phyloP scores from a whole-genome alignment of 805 yeast genomes.

The Candida succiphila region DNA sequence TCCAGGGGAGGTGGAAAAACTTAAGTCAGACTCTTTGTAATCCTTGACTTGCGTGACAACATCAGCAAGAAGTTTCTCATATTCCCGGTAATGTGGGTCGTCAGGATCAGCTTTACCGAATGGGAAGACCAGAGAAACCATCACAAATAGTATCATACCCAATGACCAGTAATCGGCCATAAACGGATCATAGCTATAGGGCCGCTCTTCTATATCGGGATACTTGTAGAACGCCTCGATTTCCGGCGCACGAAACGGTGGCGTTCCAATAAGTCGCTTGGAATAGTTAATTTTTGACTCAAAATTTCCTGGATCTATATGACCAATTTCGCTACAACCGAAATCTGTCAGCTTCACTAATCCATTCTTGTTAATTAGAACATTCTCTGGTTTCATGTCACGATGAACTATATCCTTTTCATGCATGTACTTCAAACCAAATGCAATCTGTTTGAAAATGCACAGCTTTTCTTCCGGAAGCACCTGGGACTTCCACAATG shows the following conservation, averaged over 20 bases:
- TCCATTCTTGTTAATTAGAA: constrained; percentile 50
- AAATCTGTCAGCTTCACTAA: constrained; percentile 64
- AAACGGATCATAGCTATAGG: constrained; percentile 39
- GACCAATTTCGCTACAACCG: constrained; percentile 64
- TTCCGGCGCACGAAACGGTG: constrained; percentile 78
- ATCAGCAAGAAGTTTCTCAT: constrained; percentile 25
- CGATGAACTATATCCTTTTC: constrained; percentile 59
- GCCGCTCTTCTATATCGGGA: constrained; percentile 21
- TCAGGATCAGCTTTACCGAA: constrained; percentile 38
- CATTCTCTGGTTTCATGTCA: constrained; percentile 70
- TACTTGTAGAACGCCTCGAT: constrained; percentile 39
- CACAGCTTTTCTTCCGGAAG: constrained; percentile 48
- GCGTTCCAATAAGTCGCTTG: constrained; percentile 59
- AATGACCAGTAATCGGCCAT: constrained; percentile 66
- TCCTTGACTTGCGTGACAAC: background rate
- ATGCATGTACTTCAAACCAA: constrained; percentile 55
- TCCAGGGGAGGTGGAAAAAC: too few species aligned
- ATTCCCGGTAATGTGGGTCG: constrained; percentile 49
- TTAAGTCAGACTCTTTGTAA: constrained; percentile 24
- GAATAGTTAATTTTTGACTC: constrained; percentile 24
- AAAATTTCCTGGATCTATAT: constrained; percentile 40
- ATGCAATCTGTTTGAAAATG: constrained; percentile 56
- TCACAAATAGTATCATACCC: constrained; percentile 56
- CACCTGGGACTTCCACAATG: constrained; percentile 46
- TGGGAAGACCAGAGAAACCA: constrained; percentile 51